Percentiles rank a stretch among this genome's conserved stretches.
These are phyloP conservation scores for Colletotrichum euphorbiae DNA, from an alignment of 2,329 filamentous ascomycete genomes.

Conservation along the genomic window DNA sequence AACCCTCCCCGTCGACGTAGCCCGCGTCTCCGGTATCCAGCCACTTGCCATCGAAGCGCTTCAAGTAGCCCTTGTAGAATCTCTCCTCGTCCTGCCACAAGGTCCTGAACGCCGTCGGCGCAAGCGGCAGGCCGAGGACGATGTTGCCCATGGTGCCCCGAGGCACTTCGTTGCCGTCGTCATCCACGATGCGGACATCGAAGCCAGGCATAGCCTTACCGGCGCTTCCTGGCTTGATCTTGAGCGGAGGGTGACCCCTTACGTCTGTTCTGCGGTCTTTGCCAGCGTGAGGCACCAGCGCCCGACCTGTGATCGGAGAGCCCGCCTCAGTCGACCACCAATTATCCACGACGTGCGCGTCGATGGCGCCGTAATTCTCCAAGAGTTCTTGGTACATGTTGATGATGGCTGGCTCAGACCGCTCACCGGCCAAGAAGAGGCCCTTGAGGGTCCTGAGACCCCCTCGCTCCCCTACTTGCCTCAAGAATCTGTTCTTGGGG, in stretches of 20 bases:
- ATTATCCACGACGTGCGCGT: constrained; percentile 69
- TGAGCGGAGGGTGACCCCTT: constrained; percentile 56
- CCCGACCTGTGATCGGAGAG: constrained; percentile 68
- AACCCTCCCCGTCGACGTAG: constrained; percentile 81
- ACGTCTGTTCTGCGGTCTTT: constrained; percentile 60
- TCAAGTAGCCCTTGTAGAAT: constrained; percentile 87
- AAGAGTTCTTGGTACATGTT: constrained; percentile 83
- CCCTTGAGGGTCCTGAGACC: constrained; percentile 79
- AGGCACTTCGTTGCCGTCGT: constrained; percentile 78
- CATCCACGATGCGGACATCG: constrained; percentile 86
- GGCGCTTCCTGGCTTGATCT: constrained; percentile 85
- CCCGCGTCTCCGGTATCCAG: constrained; percentile 93
- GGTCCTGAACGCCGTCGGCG: constrained; percentile 86
- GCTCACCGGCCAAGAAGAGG: constrained; percentile 88
- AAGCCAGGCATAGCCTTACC: constrained; percentile 94
- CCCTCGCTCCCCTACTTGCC: constrained; percentile 71
- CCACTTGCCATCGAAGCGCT: constrained; percentile 84
- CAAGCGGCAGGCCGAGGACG: constrained; percentile 83
- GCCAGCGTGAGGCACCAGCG: constrained; percentile 68
- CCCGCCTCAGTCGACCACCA: constrained; percentile 72
- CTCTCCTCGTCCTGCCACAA: constrained; percentile 88
- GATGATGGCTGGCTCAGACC: constrained; percentile 88
- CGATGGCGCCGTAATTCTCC: constrained; percentile 71
- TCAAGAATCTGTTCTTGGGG: constrained; percentile 75
- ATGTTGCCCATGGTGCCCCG: constrained; percentile 89